Evolutionary conservation across 2,329 filamentous ascomycete species (phyloP).

Genomic region (Fusarium sulawesiense): DNA sequence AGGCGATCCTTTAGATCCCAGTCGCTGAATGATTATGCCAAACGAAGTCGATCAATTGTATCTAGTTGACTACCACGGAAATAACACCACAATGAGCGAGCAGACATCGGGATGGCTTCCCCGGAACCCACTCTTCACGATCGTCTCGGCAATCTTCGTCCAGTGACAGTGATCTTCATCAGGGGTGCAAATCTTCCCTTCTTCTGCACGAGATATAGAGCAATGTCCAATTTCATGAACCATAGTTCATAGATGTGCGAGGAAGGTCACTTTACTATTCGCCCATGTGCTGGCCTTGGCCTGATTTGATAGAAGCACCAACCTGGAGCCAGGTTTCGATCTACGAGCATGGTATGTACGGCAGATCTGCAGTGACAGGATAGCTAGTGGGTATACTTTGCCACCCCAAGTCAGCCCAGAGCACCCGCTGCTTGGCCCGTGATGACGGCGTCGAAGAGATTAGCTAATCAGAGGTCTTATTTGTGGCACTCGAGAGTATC

Average conservation of each 20-base stretch:
- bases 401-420: background rate
- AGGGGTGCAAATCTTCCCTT: background rate
- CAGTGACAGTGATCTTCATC: background rate
- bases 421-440: background rate
- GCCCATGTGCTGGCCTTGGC: fast-evolving
- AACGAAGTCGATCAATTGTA: fast-evolving
- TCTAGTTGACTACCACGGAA: background rate
- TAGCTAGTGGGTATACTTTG: background rate
- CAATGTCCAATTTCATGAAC: background rate
- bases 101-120: background rate
- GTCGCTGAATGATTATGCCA: background rate
- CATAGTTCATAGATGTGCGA: background rate
- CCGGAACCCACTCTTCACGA: background rate
- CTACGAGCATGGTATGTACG: background rate
- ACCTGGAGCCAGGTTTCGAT: background rate
- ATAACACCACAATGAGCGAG: background rate
- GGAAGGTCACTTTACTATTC: fast-evolving
- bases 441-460: no score
- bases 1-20: no score
- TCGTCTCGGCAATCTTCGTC: background rate
- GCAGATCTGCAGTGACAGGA: background rate
- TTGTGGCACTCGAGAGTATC: no score
- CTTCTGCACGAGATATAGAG: no score
- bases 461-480: no score
- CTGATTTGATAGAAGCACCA: background rate